Evolutionary conservation across 2,329 filamentous ascomycete genomes (phyloP), one percentile per base, ranked within the genome.

Genomic region (Botrytis squamosa): DNA sequence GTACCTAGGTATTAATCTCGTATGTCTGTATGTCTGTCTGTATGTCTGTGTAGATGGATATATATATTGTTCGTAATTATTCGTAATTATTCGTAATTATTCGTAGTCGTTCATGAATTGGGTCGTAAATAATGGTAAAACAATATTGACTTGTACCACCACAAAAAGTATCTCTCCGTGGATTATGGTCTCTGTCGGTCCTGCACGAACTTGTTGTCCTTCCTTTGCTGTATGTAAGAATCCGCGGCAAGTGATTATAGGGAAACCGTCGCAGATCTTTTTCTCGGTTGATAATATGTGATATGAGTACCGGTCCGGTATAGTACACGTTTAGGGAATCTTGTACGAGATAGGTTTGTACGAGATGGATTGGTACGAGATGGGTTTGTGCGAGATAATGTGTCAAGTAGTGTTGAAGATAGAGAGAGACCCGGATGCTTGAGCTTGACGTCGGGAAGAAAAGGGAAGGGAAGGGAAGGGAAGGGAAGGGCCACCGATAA

Each of bases 231-330:
- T 65, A 36, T 68, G 65, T 68, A 40, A 22, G 49, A 67, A 55
- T 40, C 65, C 65, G 65, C 65, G 65, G 46, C 65, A 68, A 16
- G 8, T 42, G 65, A 57, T 29, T 55, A 68, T 55, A 68, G 46
- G 63, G 59, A 62, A 40, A 18, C 29, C 4, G 65, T 67, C 16
- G 65, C 65, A 9, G 65, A 55, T 68, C 65, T 55, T 55, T 55
- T 55, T 40, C 65, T 55, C 20, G 18, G 46, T 12, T 29, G 65
- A 67, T 55, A 29, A 25, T 36, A 38, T 20, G 10, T 29, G 65
- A 42, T 29, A 20, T 33, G 65, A 67, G 44, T 10, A 42, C 14
- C 12, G 40, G 4, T 33, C 33, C 33, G 10, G 14, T 12, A 67
- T 33, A 29, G 44, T 10, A 29, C 44, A 33, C 16, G 49, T 6